Evolutionary conservation across 1,139 yeast species (phyloP).

Genomic region (Pichiaceae sp.): DNA sequence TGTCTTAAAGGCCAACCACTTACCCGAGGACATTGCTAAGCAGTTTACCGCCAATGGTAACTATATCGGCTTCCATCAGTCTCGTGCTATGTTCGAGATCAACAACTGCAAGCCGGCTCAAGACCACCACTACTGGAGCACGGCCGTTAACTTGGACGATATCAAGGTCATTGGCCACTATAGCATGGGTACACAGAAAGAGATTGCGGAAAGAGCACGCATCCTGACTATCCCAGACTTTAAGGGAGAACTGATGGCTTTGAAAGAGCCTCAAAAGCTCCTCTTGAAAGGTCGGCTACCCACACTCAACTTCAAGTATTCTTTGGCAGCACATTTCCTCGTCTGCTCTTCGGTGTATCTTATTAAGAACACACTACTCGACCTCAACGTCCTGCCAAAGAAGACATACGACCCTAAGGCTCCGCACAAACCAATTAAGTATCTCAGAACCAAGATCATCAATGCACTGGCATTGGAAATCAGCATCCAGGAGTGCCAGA

Average conservation of each 20-base stretch:
- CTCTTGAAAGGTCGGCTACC: constrained; percentile 5
- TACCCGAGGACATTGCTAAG: constrained; percentile 10
- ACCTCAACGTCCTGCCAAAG: constrained; percentile 25
- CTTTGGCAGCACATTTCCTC: constrained; percentile 42
- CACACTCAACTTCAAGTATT: constrained; percentile 12
- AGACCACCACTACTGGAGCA: constrained; percentile 10
- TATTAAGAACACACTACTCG: constrained; percentile 36
- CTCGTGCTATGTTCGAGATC: constrained; percentile 3
- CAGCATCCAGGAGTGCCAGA: constrained; percentile 23
- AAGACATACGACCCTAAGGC: constrained; percentile 6
- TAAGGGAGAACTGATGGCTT: constrained; percentile 6
- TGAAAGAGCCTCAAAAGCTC: constrained; percentile 5
- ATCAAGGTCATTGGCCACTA: not conserved
- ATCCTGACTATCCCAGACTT: constrained; percentile 8
- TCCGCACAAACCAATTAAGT: not conserved
- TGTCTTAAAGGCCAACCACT: constrained; percentile 5
- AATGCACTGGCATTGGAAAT: constrained; percentile 17
- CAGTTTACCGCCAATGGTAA: constrained; percentile 1
- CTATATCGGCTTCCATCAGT: constrained; percentile 14
- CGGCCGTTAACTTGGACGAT: constrained; percentile 1
- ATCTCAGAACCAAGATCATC: constrained; percentile 8
- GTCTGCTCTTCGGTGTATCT: constrained; percentile 47
- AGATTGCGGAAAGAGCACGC: constrained; percentile 2
- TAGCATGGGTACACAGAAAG: constrained; percentile 2
- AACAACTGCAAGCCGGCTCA: constrained; percentile 1